Evolutionary conservation across 345 rosid genomes (phyloP), one percentile per base, ranked within the genome.

Genomic region (Barbarea vulgaris): DNA sequence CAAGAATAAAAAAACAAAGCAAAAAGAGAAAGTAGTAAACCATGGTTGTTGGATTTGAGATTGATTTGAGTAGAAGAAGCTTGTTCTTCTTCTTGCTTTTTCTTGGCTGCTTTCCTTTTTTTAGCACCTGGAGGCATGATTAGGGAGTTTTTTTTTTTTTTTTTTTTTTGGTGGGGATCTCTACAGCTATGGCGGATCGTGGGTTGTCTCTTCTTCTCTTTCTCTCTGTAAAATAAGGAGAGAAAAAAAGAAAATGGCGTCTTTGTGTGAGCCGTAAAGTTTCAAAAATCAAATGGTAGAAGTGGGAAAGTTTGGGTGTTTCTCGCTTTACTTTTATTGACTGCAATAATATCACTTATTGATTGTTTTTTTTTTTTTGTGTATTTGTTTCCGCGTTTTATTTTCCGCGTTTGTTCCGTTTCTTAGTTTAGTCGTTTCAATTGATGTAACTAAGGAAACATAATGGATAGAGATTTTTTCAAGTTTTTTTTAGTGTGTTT

Each of bases 71-170:
- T 25, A 74, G 86, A 69, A 54, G 80, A 64, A 18, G 77, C 24
- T 67, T 78, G 76, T 70, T 78, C 75, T 70, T 81, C 85, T 81
- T 83, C 84, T 84, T 83, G 90, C 96, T 86, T 92, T 83, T 89
- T 95, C 96, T 81, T 89, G 47, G 93, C 93, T 66, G 96, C 97
- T 81, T 89, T 95, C 63, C 99, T 88, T 86, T 82, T 95, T 87
- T 84, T 95, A 10, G 96, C 47, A 82, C 93, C 93, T 46, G 92
- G 61, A 50, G 99, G 96, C 99, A 92, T 95, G 91, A 79, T 81
- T 81, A 73, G 17, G 18, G 52, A 1, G 33, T 13, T 24, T 15
- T 18, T 62, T 14, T 30, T n/a, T 9, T 64, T 44, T 13, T 24
- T 15, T 18, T 62, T 14, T 30, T n/a, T 9, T 64, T 3, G 62